Evolutionary conservation across 352 stramenopile species (phyloP), one percentile per base, ranked within the genome.

Genomic region (Pythium phragmitis): DNA sequence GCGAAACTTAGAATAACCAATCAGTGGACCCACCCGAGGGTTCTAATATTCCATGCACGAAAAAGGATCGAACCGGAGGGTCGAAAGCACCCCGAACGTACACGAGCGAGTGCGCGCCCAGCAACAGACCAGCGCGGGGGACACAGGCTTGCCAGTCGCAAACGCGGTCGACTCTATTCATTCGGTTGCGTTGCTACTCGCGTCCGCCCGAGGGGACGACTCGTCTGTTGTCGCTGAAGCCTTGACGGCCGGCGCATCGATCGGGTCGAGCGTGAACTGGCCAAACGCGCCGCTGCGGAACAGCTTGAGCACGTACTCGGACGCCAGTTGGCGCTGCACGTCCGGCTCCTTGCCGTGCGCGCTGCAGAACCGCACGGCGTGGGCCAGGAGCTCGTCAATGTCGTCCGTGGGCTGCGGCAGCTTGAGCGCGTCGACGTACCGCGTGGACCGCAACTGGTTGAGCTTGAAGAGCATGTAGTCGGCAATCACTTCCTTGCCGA

Each of bases 401-500:
- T 89, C 68, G 55, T 96, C 86, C 23, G 78, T 95, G n/a, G 85
- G 82, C 30, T 72, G 71, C 5, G 68, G 37, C 30, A 96, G 69
- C 30, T 80, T 74, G 17, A 96, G 57, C 57, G 77, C 73, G 28
- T 93, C 81, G 28, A 94, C 86, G 57, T 96, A 96, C 9, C 78
- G 77, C 55, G 77, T 92, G 9, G 85, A 92, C 16, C 81, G 72
- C 61, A 86, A 77, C 48, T 89, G 78, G 58, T 96, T 96, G 19
- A 96, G 74, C 57, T 79, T 71, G 70, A 91, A 96, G 26, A 96
- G 76, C 80, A 96, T 91, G 60, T 94, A 96, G 65, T 96, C 88
- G 13, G 88, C 88, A 48, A 96, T 92, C 58, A 94, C 70, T 48
- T 94, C 87, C 17, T 80, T 88, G 47, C 87, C 88, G 13, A 96